Conservation (phyloP, 495 filamentous ascomycete genomes). For the Aspergillus nidulans region DNA sequence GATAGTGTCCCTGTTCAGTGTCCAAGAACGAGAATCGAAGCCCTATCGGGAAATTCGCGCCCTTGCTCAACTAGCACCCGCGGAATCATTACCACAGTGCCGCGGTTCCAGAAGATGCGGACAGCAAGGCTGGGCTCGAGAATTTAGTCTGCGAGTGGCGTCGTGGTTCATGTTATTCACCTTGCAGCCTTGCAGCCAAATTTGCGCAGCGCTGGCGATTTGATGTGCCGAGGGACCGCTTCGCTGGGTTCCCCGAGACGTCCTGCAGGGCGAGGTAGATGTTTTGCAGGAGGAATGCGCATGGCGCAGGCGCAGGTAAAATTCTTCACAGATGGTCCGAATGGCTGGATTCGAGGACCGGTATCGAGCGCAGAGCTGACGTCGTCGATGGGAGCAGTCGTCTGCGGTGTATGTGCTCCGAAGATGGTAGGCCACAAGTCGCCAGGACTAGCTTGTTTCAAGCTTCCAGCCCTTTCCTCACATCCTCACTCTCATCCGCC, state of each 20-base stretch:
- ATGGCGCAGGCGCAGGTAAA: neutral
- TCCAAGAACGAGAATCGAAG: neutral
- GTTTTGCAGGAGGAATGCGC: constrained; percentile 4
- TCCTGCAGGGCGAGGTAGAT: neutral
- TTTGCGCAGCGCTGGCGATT: neutral
- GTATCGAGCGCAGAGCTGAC: too few species aligned
- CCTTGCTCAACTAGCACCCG: neutral
- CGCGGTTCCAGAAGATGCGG: neutral
- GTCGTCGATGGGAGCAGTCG: too few species aligned
- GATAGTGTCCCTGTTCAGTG: neutral
- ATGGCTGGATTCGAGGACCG: too few species aligned
- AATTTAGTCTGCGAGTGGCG: neutral
- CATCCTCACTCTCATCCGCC: constrained; percentile 15
- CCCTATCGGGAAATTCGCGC: neutral
- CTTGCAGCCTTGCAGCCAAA: constrained; percentile 1
- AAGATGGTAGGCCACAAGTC: too few species aligned
- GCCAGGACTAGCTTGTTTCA: neutral
- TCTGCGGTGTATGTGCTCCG: too few species aligned
- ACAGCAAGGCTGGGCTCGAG: neutral
- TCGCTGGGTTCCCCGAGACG: neutral
- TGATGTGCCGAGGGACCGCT: neutral
- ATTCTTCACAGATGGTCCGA: too few species aligned
- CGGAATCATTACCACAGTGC: neutral
- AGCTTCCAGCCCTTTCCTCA: neutral
- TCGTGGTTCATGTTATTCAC: neutral